phyloP scores from a whole-genome alignment of 192 early-diverging fungal genomes.

The Linnemannia elongata region DNA sequence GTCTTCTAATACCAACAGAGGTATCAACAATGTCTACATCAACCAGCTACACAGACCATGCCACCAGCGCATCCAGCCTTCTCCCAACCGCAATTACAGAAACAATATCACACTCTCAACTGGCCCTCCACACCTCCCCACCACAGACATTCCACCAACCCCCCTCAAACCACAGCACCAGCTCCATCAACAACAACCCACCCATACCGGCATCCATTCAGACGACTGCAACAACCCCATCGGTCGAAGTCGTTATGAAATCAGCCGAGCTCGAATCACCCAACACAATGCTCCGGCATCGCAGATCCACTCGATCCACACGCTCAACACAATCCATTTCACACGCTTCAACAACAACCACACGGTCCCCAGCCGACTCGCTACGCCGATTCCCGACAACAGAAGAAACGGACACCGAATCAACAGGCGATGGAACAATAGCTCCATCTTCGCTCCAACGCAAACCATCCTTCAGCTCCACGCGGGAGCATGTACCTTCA shows the following conservation, averaged over 20 bases:
- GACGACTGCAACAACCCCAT: not conserved
- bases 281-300: slow-evolving; percentile 24
- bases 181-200: not conserved
- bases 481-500: slow-evolving; percentile 30
- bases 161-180: not conserved
- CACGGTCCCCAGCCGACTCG: not conserved
- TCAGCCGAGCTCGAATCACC: slow-evolving; percentile 25
- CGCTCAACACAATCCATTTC: not conserved
- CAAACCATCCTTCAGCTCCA: slow-evolving; percentile 30
- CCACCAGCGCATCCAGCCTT: not conserved
- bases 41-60: not conserved
- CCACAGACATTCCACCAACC: not conserved
- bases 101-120: not conserved
- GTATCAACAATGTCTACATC: not conserved
- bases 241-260: slow-evolving; percentile 30
- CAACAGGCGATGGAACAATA: not conserved
- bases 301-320: slow-evolving; percentile 16
- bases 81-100: not conserved
- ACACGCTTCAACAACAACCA: not conserved
- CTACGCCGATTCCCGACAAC: not conserved
- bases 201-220: not conserved
- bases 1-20: not conserved
- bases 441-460: not conserved
- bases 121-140: not conserved
- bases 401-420: not conserved